Conservation (phyloP, 2,329 filamentous ascomycete species). For the Claviceps fusiformis region DNA sequence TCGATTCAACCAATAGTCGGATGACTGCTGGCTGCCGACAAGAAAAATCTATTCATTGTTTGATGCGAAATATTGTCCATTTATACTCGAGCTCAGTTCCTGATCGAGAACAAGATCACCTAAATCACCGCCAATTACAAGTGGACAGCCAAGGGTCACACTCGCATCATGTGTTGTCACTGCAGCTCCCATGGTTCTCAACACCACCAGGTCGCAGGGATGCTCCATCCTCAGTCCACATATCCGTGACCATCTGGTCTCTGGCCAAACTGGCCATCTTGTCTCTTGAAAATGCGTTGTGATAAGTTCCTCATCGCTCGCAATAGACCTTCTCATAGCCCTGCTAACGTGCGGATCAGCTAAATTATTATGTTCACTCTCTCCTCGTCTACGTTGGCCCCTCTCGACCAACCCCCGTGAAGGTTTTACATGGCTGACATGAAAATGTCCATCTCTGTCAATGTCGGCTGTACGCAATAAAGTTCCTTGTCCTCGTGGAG, state of each 20-base stretch:
- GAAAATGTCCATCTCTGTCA: too few relatives aligned
- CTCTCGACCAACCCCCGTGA: too few relatives aligned
- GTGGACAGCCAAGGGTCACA: too few relatives aligned
- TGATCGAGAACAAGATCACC: neutral
- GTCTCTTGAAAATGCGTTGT: neutral
- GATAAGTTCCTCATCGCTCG: neutral
- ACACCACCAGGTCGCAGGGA: neutral
- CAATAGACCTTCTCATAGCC: neutral
- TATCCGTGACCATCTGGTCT: neutral
- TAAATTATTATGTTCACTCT: neutral
- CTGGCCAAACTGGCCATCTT: neutral
- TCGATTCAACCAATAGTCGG: neutral
- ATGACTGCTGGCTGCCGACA: neutral
- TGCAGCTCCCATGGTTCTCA: neutral
- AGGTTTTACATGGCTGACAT: too few relatives aligned
- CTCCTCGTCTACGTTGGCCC: too few relatives aligned
- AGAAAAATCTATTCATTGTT: neutral
- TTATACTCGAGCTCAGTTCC: neutral
- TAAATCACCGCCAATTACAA: neutral
- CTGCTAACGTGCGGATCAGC: neutral
- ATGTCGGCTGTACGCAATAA: neutral
- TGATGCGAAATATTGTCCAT: neutral
- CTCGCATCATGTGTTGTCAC: neutral
- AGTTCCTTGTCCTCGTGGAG: neutral
- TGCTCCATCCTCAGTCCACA: neutral